These are phyloP conservation scores for Saccharomyces paradoxus DNA, from an alignment of 805 yeast genomes.

Conservation along the genomic window DNA sequence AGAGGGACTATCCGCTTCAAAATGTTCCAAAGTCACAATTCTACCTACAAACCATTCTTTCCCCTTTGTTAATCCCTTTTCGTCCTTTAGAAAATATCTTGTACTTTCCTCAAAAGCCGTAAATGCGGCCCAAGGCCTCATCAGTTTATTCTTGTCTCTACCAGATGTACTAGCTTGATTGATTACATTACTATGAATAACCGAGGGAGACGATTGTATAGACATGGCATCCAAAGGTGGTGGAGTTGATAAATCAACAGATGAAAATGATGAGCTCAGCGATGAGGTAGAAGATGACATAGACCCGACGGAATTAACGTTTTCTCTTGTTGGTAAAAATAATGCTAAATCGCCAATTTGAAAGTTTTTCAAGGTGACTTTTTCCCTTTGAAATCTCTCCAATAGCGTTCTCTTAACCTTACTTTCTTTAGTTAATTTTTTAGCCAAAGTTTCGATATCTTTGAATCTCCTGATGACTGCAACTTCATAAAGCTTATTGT, in stretches of 20 bases:
- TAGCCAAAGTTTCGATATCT: slow-evolving; percentile 86
- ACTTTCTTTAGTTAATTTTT: slow-evolving; percentile 63
- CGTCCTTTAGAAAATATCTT: slow-evolving; percentile 61
- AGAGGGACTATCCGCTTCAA: slow-evolving; percentile 36
- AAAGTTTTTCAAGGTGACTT: slow-evolving; percentile 62
- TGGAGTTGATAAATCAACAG: slow-evolving; percentile 29
- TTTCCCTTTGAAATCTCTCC: slow-evolving; percentile 29
- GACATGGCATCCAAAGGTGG: slow-evolving; percentile 18
- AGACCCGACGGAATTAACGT: slow-evolving; percentile 10
- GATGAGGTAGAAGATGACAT: slow-evolving; percentile 18
- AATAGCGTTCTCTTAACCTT: slow-evolving; percentile 27
- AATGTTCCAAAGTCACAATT: slow-evolving; percentile 49
- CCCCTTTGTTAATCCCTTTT: slow-evolving; percentile 30
- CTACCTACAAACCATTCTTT: slow-evolving; percentile 83
- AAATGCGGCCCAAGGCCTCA: slow-evolving; percentile 87
- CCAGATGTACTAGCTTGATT: not conserved
- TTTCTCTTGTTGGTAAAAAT: slow-evolving; percentile 66
- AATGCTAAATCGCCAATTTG: slow-evolving; percentile 69
- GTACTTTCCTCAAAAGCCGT: slow-evolving; percentile 70
- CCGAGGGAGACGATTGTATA: slow-evolving; percentile 3
- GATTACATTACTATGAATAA: slow-evolving; percentile 8
- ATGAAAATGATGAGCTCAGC: slow-evolving; percentile 28
- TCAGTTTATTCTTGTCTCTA: slow-evolving; percentile 1
- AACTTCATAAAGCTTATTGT: slow-evolving; percentile 27
- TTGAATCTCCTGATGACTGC: slow-evolving; percentile 66